Percentiles rank a stretch among this genome's conserved stretches.
Evolutionary conservation across 257 asterid species (phyloP).

Genomic region (Capsicum rhomboideum): DNA sequence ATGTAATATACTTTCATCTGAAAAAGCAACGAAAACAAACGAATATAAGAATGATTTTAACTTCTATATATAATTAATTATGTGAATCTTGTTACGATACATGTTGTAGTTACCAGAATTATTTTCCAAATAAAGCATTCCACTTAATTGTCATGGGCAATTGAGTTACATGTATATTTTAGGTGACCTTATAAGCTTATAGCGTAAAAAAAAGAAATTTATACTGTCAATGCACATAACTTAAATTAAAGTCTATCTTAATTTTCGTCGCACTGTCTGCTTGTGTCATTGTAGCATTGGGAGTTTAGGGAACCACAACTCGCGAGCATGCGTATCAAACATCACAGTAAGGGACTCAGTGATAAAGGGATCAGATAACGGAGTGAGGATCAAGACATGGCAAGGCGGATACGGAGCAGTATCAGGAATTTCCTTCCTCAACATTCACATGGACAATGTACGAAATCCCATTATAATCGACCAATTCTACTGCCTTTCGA

Average conservation of each 20-base stretch:
- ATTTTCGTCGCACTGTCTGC: no score
- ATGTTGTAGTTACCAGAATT: no score
- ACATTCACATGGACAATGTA: constrained; percentile 55
- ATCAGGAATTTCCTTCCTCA: constrained; percentile 28
- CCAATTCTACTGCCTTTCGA: constrained; percentile 45
- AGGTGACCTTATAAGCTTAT: no score
- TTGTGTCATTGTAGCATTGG: constrained; percentile 33
- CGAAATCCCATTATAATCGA: constrained; percentile 58
- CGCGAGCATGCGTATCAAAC: constrained; percentile 46
- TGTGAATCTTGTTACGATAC: no score
- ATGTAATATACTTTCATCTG: background rate
- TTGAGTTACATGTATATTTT: no score
- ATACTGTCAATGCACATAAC: background rate
- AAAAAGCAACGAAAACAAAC: background rate
- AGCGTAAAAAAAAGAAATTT: no score
- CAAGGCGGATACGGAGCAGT: constrained; percentile 62
- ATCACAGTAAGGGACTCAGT: constrained; percentile 48
- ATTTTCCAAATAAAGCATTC: no score
- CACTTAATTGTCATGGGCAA: no score
- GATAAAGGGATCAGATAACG: constrained; percentile 47
- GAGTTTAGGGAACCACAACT: constrained; percentile 50
- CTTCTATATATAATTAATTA: no score
- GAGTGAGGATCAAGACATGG: constrained; percentile 72
- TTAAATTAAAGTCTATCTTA: background rate
- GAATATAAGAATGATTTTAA: background rate